Percentiles rank a stretch among this genome's conserved stretches.
These are phyloP conservation scores for Erigeron philadelphicus DNA, from an alignment of 140 eudicot species.

Conservation along the genomic window DNA sequence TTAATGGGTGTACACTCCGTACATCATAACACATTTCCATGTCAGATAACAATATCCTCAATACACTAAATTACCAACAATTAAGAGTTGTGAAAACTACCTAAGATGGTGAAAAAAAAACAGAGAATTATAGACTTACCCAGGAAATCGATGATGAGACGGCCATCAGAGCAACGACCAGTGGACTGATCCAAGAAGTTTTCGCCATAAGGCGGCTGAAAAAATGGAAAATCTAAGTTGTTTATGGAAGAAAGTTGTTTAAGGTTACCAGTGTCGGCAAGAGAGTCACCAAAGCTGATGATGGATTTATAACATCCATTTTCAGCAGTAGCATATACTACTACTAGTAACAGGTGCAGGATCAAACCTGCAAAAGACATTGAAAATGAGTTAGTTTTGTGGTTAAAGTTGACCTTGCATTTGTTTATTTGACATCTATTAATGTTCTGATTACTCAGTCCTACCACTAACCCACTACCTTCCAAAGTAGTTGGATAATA, in stretches of 20 bases:
- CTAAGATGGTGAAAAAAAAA: background rate
- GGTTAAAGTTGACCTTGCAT: background rate
- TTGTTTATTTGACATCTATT: too few relatives aligned
- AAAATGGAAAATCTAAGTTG: background rate
- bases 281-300: slow-evolving; percentile 60
- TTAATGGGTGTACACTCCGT: too few relatives aligned
- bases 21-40: too few relatives aligned
- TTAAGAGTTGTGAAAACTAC: background rate
- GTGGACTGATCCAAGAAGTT: slow-evolving; percentile 32
- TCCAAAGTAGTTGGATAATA: too few relatives aligned
- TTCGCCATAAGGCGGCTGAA: slow-evolving; percentile 38
- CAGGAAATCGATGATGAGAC: slow-evolving; percentile 46
- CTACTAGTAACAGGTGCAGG: background rate
- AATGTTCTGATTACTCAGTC: too few relatives aligned
- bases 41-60: too few relatives aligned
- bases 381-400: background rate
- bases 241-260: slow-evolving; percentile 16
- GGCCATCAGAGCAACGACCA: slow-evolving; percentile 50
- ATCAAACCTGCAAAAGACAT: slow-evolving; percentile 22
- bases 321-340: background rate
- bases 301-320: slow-evolving; percentile 44
- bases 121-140: slow-evolving; percentile 16
- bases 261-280: slow-evolving; percentile 51
- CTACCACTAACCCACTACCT: too few relatives aligned
- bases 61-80: too few relatives aligned